A percentile compares a stretch with the other conserved stretches of the same genome.
These are phyloP conservation scores for Phoma sp. DNA, from an alignment of 2,329 filamentous ascomycete species.

Conservation along the genomic window DNA sequence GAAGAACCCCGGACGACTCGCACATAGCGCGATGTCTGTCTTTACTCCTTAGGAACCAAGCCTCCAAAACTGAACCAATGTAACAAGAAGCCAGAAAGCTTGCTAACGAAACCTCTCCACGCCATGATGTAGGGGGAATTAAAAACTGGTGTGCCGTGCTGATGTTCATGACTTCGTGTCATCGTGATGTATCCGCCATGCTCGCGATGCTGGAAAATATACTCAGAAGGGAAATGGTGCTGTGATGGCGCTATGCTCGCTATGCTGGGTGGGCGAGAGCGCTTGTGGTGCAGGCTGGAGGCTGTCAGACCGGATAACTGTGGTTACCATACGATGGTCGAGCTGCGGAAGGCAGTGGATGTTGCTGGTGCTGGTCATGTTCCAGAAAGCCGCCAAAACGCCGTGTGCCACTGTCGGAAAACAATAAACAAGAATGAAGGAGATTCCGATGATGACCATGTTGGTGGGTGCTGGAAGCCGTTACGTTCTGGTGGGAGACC, in stretches of 20 bases:
- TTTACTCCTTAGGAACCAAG: slow-evolving; percentile 27
- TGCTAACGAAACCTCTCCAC: slow-evolving; percentile 18
- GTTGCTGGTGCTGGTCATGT: slow-evolving; percentile 31
- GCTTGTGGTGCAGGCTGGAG: slow-evolving; percentile 3
- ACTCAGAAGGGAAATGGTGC: slow-evolving; percentile 30
- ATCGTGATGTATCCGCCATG: slow-evolving; percentile 41
- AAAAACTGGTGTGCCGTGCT: slow-evolving; percentile 28
- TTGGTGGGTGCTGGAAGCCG: slow-evolving; percentile 23
- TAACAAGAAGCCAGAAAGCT: slow-evolving; percentile 21
- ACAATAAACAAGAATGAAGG: slow-evolving; percentile 51
- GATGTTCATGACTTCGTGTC: slow-evolving; percentile 48
- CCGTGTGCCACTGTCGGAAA: slow-evolving; percentile 37
- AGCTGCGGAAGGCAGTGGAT: slow-evolving; percentile 21
- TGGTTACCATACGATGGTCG: slow-evolving; percentile 35
- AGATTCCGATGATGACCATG: slow-evolving; percentile 38
- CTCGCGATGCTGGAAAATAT: slow-evolving; percentile 46
- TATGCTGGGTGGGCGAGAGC: slow-evolving; percentile 2
- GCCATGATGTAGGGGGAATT: slow-evolving; percentile 27
- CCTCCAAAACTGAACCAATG: slow-evolving; percentile 19
- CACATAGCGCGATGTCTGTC: slow-evolving; percentile 28
- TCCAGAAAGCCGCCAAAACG: slow-evolving; percentile 41
- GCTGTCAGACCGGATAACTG: slow-evolving; percentile 30
- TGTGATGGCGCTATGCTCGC: slow-evolving; percentile 16
- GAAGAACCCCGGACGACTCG: slow-evolving; percentile 16
- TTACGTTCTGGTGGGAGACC: slow-evolving; percentile 23